Evolutionary conservation across 176 grass and related monocot species (phyloP).

Genomic region (Alopecurus myosuroides): DNA sequence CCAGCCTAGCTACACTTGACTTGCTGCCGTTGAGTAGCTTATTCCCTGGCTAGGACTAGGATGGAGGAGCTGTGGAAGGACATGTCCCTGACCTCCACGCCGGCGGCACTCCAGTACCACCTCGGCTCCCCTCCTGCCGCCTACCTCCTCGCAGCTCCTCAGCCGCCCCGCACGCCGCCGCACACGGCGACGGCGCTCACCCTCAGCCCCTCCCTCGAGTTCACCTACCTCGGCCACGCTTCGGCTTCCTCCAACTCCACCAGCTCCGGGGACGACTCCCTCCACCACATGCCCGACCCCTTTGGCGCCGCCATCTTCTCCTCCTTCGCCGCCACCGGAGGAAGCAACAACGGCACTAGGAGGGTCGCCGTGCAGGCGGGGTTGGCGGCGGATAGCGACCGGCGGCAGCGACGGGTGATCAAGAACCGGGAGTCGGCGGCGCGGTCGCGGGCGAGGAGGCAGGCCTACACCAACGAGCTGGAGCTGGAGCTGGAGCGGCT

Average conservation of each 20-base stretch:
- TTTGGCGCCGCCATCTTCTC: background rate
- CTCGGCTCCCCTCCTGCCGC: background rate
- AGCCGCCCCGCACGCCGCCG: background rate
- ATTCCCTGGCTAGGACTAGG: background rate
- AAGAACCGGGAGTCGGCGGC: conserved; percentile 47
- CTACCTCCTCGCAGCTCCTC: background rate
- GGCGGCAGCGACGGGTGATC: conserved; percentile 29
- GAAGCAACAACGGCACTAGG: background rate
- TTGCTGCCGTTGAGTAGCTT: no score
- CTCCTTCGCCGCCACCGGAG: background rate
- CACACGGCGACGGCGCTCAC: background rate
- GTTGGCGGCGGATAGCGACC: background rate
- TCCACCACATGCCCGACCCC: background rate
- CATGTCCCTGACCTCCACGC: background rate
- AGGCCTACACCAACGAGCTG: conserved; percentile 31
- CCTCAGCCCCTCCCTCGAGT: conserved; percentile 15
- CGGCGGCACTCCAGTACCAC: background rate
- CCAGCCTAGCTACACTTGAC: no score
- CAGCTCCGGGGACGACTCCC: background rate
- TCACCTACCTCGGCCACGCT: conserved; percentile 12
- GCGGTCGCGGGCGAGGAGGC: conserved; percentile 25
- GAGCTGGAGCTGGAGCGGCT: conserved; percentile 16
- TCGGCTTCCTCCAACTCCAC: background rate
- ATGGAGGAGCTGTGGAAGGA: conserved; percentile 40
- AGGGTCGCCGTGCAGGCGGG: background rate